Evolutionary conservation across 2,329 filamentous ascomycete genomes (phyloP), one percentile per base, ranked within the genome.

Genomic region (Pseudogymnoascus destructans): DNA sequence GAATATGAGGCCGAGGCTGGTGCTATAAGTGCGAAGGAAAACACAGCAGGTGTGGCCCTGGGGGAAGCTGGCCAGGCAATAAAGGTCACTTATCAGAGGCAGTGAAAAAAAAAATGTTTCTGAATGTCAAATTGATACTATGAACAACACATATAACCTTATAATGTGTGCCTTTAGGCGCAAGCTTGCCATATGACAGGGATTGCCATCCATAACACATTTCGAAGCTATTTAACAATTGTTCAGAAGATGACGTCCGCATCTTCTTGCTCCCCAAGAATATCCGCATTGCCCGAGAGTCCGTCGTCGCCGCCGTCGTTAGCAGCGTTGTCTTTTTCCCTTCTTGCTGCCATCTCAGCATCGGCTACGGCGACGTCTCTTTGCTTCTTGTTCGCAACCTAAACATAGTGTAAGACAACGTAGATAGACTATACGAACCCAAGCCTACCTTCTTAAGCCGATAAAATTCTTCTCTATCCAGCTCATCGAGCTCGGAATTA

Each of bases 381-480:
- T 70, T 90, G 85, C 71, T 92, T 92, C 75, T 92, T 92, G 70
- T 81, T 81, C 54, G 88, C 87, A 33, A 92, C 87, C 70, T 72
- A 58, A 25, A 33, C n/a, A 7, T 15, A 23, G 21, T 13, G 32
- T 62, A 52, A 62, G 55, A n/a, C 15, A 19, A 57, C 19, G 15
- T 25, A 11, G 15, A 30, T 15, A 40, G 19, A 10, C 54, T 57
- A 13, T 49, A 57, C 11, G 13, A 30, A 30, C 8, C n/a, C 19
- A 38, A 36, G 42, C 59, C 59, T 66, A 70, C 79, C 78, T 98
- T 98, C 75, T 98, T 98, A 69, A 98, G 74, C 64, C 93, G 80
- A 74, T 96, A 98, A 72, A 98, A 98, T 71, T 98, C 93, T 71
- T 97, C 93, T 77, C 93, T 83, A 73, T 97, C 95, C 56, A 98